These are phyloP conservation scores for Tetrahymena borealis DNA, from an alignment of 73 alveolate species.

Conservation along the genomic window DNA sequence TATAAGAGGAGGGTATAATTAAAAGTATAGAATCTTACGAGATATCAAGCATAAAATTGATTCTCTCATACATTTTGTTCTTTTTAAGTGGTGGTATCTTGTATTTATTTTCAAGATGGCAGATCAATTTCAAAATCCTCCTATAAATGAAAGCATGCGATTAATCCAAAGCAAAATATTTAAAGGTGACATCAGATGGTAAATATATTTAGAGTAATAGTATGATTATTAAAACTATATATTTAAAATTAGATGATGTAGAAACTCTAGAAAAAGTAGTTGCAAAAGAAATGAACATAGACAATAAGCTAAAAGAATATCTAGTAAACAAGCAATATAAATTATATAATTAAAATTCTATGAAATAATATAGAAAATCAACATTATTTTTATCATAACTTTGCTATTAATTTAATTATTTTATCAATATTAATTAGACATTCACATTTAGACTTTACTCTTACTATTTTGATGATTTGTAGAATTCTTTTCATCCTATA, in stretches of 20 bases:
- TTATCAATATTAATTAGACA: background rate
- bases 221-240: no score
- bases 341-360: no score
- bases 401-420: background rate
- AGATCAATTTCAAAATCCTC: slow-evolving; percentile 11
- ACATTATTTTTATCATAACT: background rate
- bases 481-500: slow-evolving; percentile 16
- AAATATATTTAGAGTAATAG: no score
- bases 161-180: slow-evolving; percentile 6
- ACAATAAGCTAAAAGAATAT: background rate
- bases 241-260: background rate
- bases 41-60: background rate
- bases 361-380: no score
- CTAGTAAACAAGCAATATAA: no score
- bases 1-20: slow-evolving; percentile 36
- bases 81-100: slow-evolving; percentile 15
- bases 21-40: slow-evolving; percentile 11
- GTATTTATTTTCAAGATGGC: slow-evolving; percentile 33
- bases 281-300: background rate
- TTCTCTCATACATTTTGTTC: background rate
- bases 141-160: slow-evolving; percentile 3
- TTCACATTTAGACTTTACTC: slow-evolving; percentile 23
- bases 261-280: background rate
- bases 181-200: slow-evolving; percentile 8
- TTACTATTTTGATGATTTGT: slow-evolving; percentile 10